Base-by-base conservation (phyloP, 306 rosid genomes). In the Benincasa hispida region DNA sequence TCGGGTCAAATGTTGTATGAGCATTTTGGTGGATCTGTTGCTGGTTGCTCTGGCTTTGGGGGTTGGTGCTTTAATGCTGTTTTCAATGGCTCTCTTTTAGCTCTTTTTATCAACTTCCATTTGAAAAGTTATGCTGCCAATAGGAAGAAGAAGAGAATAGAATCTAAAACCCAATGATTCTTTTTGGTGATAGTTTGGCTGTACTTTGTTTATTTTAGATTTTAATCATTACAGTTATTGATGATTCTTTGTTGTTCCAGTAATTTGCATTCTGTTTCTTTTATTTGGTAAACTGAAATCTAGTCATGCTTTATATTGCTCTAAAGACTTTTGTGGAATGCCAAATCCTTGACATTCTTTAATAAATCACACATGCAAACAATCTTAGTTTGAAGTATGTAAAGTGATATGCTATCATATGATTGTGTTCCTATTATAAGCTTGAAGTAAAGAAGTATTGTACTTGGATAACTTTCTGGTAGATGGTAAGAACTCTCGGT, bases 61-160 rank as follows among this genome's bases (percentile, higher is more conserved):
- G 96, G 87, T 10, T 91, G 97, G 98, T 89, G 91, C 74, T 93
- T 93, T 83, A 93, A 91, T 65, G 89, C 91, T 0, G 66, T 84
- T 22, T 93, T 93, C 51, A 89, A 91, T 56, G 96, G 82, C 12
- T 88, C 96, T 14, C 97, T 93, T 67, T 80, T 93, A 53, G 89
- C 83, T 25, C 89, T 93, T 4, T 91, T 93, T 69, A 37, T 84
- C 41, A 83, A 93, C 39, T 93, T 93, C 56, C 98, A 90, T 86
- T 75, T 75, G 24, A 93, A 88, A 84, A 88, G 89, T 56, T 77
- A 77, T 74, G 87, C 88, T 48, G 88, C 86, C 5, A 54, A 72
- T 12, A 35, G 67, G 47, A 41, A 41, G 13, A 84, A 76, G 61
- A 75, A 72, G 30, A 60, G 35, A 5, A 34, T 65, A 47, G 50